Evolutionary conservation across 306 rosid genomes (phyloP).

Genomic region (Dryas alaskensis): DNA sequence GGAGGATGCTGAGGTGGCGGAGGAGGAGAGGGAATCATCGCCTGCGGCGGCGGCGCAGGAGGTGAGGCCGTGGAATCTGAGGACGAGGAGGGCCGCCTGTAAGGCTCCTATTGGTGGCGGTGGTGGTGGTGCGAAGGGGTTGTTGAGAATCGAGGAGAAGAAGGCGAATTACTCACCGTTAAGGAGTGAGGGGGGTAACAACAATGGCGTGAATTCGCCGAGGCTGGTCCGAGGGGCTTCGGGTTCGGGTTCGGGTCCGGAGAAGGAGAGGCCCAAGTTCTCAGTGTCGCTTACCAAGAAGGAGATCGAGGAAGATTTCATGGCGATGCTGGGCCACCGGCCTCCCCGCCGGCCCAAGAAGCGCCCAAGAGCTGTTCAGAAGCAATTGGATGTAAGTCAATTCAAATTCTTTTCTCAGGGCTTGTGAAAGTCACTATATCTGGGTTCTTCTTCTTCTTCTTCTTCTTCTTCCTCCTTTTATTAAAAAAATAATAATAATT

Average conservation of each 20-base stretch:
- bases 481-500: not conserved
- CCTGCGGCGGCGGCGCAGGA: conserved; percentile 19
- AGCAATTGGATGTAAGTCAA: conserved; percentile 56
- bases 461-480: not conserved
- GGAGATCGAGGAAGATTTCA: conserved; percentile 79
- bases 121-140: conserved; percentile 24
- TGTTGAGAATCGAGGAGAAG: conserved; percentile 58
- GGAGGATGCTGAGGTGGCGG: conserved; percentile 19
- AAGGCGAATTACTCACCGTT: conserved; percentile 44
- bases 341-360: conserved; percentile 67
- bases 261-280: conserved; percentile 47
- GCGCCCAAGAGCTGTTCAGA: conserved; percentile 60
- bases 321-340: conserved; percentile 48
- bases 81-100: conserved; percentile 56
- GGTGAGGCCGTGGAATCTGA: conserved; percentile 69
- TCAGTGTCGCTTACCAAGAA: conserved; percentile 45
- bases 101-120: conserved; percentile 43
- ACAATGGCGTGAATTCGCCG: conserved; percentile 40
- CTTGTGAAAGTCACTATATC: too few relatives aligned
- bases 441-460: not conserved
- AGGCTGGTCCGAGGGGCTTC: conserved; percentile 37
- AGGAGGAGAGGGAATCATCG: not conserved
- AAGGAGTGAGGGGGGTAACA: conserved; percentile 33
- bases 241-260: conserved; percentile 28
- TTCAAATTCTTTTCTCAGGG: not conserved